Conservation (phyloP, 2,329 filamentous ascomycete species). For the Fusarium sp. region DNA sequence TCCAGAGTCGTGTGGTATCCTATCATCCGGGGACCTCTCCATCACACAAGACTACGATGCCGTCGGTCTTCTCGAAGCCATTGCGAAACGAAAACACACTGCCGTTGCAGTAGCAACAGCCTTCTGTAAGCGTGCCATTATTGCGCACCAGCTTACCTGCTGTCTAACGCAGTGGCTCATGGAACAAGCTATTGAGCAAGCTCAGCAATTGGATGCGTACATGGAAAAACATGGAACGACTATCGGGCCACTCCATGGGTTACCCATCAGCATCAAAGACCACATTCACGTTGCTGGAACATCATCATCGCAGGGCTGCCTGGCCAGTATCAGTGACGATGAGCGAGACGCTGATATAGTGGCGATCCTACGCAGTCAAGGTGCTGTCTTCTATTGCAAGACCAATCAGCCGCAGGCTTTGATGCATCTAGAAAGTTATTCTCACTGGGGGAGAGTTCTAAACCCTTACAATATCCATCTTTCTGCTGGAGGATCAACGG, state of each 20-base stretch:
- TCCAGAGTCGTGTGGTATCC: neutral
- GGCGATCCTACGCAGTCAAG: slow-evolving; percentile 66
- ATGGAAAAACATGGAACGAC: slow-evolving; percentile 7
- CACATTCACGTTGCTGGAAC: slow-evolving; percentile 32
- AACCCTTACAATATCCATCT: slow-evolving; percentile 69
- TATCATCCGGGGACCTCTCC: neutral
- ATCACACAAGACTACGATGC: slow-evolving; percentile 12
- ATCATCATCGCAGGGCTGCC: slow-evolving; percentile 20
- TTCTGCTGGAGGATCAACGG: slow-evolving; percentile 70
- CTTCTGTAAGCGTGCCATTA: slow-evolving; percentile 34
- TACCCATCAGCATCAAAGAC: slow-evolving; percentile 38
- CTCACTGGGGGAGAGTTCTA: slow-evolving; percentile 68
- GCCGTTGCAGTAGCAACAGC: slow-evolving; percentile 8
- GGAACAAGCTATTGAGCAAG: slow-evolving; percentile 23
- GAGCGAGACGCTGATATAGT: slow-evolving; percentile 54
- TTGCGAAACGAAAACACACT: slow-evolving; percentile 4
- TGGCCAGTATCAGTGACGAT: slow-evolving; percentile 23
- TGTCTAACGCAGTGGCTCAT: slow-evolving; percentile 38
- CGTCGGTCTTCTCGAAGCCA: neutral
- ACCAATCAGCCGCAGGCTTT: slow-evolving; percentile 69
- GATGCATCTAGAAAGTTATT: slow-evolving; percentile 63
- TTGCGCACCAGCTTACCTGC: slow-evolving; percentile 37
- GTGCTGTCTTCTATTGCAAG: slow-evolving; percentile 74
- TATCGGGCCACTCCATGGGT: slow-evolving; percentile 26
- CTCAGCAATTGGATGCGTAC: slow-evolving; percentile 21